These are phyloP conservation scores for Gossypium schwendimanii DNA, from an alignment of 441 rosid species.

Conservation along the genomic window DNA sequence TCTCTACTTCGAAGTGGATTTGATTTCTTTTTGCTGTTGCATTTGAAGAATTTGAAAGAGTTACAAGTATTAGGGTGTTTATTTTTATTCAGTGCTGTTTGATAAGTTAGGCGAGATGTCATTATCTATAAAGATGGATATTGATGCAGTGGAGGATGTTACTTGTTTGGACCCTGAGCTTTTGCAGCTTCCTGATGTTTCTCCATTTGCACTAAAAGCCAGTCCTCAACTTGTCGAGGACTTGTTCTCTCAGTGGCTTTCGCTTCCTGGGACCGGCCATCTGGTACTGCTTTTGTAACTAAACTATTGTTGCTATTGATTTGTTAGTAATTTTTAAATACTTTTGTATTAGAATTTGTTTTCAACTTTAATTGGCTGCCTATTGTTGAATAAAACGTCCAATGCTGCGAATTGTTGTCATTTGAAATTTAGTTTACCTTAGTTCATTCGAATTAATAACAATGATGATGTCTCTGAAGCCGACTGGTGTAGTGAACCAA, in stretches of 20 bases:
- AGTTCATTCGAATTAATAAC: background rate
- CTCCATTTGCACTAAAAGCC: conserved; percentile 50
- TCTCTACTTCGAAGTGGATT: background rate
- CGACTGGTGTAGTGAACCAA: background rate
- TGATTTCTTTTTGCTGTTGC: conserved; percentile 2
- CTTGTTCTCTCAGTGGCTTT: conserved; percentile 80
- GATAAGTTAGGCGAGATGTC: conserved; percentile 9
- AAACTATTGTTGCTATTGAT: background rate
- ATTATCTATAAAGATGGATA: conserved; percentile 30
- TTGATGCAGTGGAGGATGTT: conserved; percentile 36
- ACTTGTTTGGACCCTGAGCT: conserved; percentile 52
- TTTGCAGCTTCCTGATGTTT: conserved; percentile 63
- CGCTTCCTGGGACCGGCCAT: conserved; percentile 56
- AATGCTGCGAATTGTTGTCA: background rate
- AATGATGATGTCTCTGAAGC: background rate
- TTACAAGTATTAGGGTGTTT: conserved; percentile 9
- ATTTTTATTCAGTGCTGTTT: background rate
- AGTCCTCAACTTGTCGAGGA: conserved; percentile 45
- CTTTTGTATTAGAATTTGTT: background rate
- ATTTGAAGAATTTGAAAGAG: conserved; percentile 11
- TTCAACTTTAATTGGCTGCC: background rate
- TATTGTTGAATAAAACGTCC: background rate
- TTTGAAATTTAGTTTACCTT: background rate
- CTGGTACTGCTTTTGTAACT: conserved; percentile 36
- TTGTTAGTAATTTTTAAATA: background rate